Base-by-base conservation (phyloP, 345 rosid species). In the Bruguiera gymnorhiza region DNA sequence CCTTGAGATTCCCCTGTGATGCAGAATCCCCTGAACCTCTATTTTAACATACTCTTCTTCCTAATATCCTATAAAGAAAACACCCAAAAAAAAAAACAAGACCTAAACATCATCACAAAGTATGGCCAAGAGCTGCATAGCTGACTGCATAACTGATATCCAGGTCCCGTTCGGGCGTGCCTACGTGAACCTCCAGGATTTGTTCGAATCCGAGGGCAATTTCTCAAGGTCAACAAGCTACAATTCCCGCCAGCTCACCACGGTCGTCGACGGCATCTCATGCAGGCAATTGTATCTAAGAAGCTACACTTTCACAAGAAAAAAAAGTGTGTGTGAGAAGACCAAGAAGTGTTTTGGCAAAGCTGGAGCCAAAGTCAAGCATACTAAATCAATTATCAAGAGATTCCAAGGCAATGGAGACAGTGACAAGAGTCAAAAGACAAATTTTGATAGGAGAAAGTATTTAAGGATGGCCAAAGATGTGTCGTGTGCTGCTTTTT, bases 261-360 rank as follows among this genome's bases (percentile, higher is more conserved):
- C 72, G 27, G 82, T 76, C 51, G 86, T 80, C 11, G 82, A 86
- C 46, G 63, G 79, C 46, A 31, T 78, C 46, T 86, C 84, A 5
- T 83, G 84, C 78, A 75, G 89, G 75, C 86, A 86, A 62, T 67
- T 82, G 39, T 83, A 83, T 62, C 67, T 83, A 58, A 78, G 86
- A 74, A 83, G 89, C 77, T 86, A 83, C 63, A 80, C 77, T 31
- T 80, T 86, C 63, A 73, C 83, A 0, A 80, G 80, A 57, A 76
- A 74, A 57, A 78, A 79, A 65, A 74, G 46, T 19, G 79, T 75
- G 23, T 64, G 58, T 11, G 78, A 79, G 48, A 79, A 71, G 76
- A 71, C 81, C 0, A 70, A 67, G 69, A 83, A 75, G 70, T 75
- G 80, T 36, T 63, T 79, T 36, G 77, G 71, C 3, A 56, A 66